A percentile compares a stretch with the other conserved stretches of the same genome.
Conservation (phyloP, 306 rosid genomes). For the Medicago lupulina region DNA sequence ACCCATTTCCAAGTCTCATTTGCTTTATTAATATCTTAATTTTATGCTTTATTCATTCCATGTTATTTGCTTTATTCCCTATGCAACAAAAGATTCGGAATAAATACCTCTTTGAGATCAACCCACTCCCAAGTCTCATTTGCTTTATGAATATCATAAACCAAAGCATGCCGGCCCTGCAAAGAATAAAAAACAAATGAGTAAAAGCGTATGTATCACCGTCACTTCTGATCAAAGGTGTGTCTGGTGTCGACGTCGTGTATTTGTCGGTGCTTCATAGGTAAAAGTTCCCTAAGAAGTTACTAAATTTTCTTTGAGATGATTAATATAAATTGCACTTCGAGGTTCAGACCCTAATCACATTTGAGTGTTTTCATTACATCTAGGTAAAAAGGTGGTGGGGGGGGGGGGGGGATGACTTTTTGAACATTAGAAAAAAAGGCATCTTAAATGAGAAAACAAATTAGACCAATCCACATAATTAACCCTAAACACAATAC, state of each 20-base stretch:
- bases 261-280: no score
- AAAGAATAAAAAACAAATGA: constrained; percentile 30
- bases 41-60: not conserved
- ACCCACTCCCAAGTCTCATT: constrained; percentile 98
- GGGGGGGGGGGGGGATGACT: no score
- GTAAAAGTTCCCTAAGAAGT: constrained; percentile 5
- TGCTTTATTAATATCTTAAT: not conserved
- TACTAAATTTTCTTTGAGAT: not conserved
- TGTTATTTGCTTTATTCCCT: constrained; percentile 1
- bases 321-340: constrained; percentile 24
- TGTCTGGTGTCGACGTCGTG: no score
- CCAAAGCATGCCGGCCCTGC: constrained; percentile 91
- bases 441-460: no score
- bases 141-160: constrained; percentile 75
- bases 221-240: no score
- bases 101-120: constrained; percentile 87
- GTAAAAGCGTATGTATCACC: not conserved
- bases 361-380: not conserved
- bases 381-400: not conserved
- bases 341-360: constrained; percentile 23
- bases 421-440: no score
- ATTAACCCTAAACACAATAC: no score
- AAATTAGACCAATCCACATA: no score
- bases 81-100: constrained; percentile 25
- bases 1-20: not conserved